These are phyloP conservation scores for Lentinula sp. DNA, from an alignment of 768 basidiomycete genomes.

Conservation along the genomic window DNA sequence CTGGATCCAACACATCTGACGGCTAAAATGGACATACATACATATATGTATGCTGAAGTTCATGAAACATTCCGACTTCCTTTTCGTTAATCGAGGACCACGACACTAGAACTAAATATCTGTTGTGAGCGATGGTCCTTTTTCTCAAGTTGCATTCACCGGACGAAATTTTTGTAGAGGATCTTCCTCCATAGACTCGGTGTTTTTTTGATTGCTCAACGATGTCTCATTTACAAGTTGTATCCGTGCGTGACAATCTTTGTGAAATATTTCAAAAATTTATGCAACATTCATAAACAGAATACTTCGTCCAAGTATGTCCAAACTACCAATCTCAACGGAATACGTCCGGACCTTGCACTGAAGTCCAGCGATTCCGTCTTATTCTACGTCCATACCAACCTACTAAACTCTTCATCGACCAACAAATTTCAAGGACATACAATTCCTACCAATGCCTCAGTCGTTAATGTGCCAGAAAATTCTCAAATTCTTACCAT, in stretches of 20 bases:
- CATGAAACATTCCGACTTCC: no score
- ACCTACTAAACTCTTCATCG: conserved; percentile 37
- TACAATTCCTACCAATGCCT: conserved; percentile 29
- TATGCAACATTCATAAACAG: not conserved
- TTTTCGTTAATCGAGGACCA: not conserved
- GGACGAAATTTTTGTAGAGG: not conserved
- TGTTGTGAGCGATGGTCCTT: not conserved
- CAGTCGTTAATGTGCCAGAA: conserved; percentile 28
- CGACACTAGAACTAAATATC: no score
- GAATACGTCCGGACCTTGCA: conserved; percentile 15
- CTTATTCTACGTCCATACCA: conserved; percentile 54
- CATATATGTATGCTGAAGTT: not conserved
- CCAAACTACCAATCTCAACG: not conserved
- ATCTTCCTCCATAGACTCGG: not conserved
- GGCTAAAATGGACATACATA: not conserved
- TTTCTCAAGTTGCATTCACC: not conserved
- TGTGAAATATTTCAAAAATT: not conserved
- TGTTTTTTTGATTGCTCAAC: not conserved
- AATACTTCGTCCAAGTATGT: not conserved
- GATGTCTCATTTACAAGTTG: not conserved
- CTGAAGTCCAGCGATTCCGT: conserved; percentile 53
- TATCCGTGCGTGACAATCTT: not conserved
- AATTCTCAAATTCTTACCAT: conserved; percentile 44
- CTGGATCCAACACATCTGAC: not conserved
- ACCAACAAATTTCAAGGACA: conserved; percentile 38